Evolutionary conservation across 192 early-diverging fungal genomes (phyloP).

Genomic region (Backusella tarrabulga): DNA sequence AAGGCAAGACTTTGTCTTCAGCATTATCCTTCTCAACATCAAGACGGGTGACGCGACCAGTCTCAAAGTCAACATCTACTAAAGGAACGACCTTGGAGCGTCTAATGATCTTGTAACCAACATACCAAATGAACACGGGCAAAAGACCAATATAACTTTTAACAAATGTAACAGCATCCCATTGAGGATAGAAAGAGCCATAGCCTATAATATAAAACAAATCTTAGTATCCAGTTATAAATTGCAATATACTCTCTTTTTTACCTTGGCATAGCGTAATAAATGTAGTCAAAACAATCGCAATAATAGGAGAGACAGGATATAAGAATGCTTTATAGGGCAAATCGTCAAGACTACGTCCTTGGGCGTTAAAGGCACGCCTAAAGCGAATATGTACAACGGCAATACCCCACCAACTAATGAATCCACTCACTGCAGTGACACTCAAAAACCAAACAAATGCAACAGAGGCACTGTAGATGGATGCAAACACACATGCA

Average conservation of each 20-base stretch:
- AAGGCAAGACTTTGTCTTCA: not conserved
- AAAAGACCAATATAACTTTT: constrained; percentile 59
- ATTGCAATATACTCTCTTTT: too few relatives aligned
- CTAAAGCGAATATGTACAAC: constrained; percentile 80
- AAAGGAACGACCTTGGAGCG: constrained; percentile 58
- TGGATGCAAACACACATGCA: constrained; percentile 47
- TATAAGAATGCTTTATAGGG: constrained; percentile 67
- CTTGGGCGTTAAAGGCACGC: constrained; percentile 69
- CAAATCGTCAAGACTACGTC: constrained; percentile 55
- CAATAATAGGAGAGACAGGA: constrained; percentile 65
- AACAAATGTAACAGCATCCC: constrained; percentile 49
- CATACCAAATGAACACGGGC: constrained; percentile 55
- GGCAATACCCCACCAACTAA: constrained; percentile 79
- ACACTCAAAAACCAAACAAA: constrained; percentile 62
- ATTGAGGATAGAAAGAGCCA: constrained; percentile 48
- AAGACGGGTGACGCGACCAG: constrained; percentile 38
- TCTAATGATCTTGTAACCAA: constrained; percentile 59
- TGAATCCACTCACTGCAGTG: constrained; percentile 72
- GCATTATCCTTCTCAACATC: constrained; percentile 20
- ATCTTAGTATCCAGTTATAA: too few relatives aligned
- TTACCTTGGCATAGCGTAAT: constrained; percentile 62
- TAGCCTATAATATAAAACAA: constrained; percentile 32
- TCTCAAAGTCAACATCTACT: constrained; percentile 61
- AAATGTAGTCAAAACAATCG: constrained; percentile 54
- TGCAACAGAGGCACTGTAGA: constrained; percentile 43